Evolutionary conservation across 768 basidiomycete species (phyloP).

Genomic region (Phlebiopsis flavidoalba): DNA sequence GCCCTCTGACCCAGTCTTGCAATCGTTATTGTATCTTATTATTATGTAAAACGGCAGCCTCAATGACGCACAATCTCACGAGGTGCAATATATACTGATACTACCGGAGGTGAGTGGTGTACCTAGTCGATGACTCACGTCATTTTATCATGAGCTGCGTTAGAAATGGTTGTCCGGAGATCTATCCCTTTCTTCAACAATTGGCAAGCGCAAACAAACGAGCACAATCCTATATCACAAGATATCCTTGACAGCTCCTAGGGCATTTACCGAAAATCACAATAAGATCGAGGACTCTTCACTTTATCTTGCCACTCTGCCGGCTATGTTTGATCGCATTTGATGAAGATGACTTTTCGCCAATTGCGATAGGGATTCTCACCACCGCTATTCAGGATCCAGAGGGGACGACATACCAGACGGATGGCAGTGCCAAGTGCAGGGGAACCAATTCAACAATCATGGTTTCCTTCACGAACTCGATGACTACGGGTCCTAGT

Average conservation of each 20-base stretch:
- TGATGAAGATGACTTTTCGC: too few species aligned
- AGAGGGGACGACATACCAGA: constrained; percentile 13
- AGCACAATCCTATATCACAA: constrained; percentile 11
- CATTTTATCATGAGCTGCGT: too few species aligned
- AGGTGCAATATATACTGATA: constrained; percentile 35
- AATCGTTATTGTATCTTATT: constrained; percentile 36
- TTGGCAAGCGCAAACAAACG: constrained; percentile 1
- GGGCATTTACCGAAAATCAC: constrained; percentile 6
- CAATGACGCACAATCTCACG: constrained; percentile 29
- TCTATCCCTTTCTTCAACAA: not conserved
- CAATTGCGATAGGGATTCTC: too few species aligned
- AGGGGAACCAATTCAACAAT: constrained; percentile 16
- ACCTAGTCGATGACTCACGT: too few species aligned
- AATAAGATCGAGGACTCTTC: constrained; percentile 16
- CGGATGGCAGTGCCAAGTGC: not conserved
- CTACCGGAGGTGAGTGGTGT: constrained; percentile 31
- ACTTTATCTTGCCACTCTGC: constrained; percentile 13
- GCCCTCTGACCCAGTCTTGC: constrained; percentile 32
- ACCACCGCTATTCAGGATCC: not conserved
- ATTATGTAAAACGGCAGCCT: constrained; percentile 25
- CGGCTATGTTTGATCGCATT: constrained; percentile 2
- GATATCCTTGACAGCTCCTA: not conserved
- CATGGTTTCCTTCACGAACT: constrained; percentile 15
- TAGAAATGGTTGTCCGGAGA: constrained; percentile 21
- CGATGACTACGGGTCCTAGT: constrained; percentile 3